Percentiles rank a stretch among this genome's conserved stretches.
Evolutionary conservation across 164 flowering plant genomes (phyloP).

Genomic region (Liriodendron chinense): DNA sequence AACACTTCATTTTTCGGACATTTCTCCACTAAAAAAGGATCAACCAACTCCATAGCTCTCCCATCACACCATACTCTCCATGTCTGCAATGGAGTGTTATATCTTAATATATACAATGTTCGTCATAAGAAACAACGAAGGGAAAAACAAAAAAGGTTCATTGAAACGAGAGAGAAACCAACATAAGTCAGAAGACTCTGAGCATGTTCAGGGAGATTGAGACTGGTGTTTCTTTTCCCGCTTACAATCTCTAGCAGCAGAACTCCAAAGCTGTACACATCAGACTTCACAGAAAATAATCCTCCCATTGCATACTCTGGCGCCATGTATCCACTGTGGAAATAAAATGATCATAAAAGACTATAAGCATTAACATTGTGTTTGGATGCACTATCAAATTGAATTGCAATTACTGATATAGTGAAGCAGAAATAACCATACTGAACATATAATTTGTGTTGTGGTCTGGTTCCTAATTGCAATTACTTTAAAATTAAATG

Average conservation of each 20-base stretch:
- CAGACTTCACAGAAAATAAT: no score
- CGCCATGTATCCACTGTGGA: no score
- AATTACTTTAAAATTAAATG: no score
- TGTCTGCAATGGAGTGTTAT: conserved; percentile 21
- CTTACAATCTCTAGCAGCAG: neutral
- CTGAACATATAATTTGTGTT: no score
- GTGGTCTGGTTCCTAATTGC: no score
- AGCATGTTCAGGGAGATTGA: conserved; percentile 12
- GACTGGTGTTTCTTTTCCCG: neutral
- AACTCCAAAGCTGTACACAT: neutral
- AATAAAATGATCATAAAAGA: no score
- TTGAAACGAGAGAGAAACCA: neutral
- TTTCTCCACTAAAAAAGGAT: conserved; percentile 10
- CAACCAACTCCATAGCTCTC: conserved; percentile 19
- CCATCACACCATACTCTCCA: conserved; percentile 33
- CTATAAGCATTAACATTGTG: no score
- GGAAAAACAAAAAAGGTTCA: neutral
- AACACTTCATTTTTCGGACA: conserved; percentile 8
- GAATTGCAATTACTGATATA: no score
- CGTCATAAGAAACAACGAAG: no score
- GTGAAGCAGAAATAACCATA: neutral
- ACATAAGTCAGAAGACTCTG: neutral
- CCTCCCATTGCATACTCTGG: no score
- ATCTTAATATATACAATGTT: conserved; percentile 7
- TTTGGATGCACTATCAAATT: no score